Percentiles rank a stretch among this genome's conserved stretches.
phyloP scores from a whole-genome alignment of 305 asterid species.

The Solanum hybrid region DNA sequence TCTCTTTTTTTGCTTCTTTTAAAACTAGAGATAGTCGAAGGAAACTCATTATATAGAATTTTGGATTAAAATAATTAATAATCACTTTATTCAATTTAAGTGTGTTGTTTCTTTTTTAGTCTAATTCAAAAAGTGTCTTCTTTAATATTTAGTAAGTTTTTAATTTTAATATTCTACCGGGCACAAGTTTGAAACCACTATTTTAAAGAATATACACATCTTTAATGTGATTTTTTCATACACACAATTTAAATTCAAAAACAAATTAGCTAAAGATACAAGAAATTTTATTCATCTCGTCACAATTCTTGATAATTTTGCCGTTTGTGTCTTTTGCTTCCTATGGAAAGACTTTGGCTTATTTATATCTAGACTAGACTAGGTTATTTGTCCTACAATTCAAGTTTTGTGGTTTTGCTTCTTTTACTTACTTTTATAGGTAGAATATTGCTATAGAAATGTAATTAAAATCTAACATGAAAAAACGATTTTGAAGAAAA shows the following conservation, averaged over 20 bases:
- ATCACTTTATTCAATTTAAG: not conserved
- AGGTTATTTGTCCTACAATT: not conserved
- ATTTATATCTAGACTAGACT: not conserved
- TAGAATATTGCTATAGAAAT: not conserved
- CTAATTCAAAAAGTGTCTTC: not conserved
- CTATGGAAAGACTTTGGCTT: not conserved
- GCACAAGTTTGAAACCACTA: not conserved
- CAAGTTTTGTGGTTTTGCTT: not conserved
- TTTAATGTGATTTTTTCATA: not conserved
- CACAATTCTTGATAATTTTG: too few relatives aligned
- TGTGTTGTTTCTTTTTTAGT: not conserved
- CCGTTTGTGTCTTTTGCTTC: not conserved
- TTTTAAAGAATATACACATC: too few relatives aligned
- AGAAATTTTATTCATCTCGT: not conserved
- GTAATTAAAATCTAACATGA: not conserved
- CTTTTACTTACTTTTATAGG: not conserved
- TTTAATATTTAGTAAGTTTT: too few relatives aligned
- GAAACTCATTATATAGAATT: not conserved
- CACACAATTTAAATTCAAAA: too few relatives aligned
- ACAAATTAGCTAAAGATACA: too few relatives aligned
- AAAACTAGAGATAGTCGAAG: not conserved
- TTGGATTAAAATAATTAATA: not conserved
- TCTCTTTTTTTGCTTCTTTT: not conserved
- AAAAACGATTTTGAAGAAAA: not conserved
- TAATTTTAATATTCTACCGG: too few relatives aligned